Evolutionary conservation across 768 basidiomycete genomes (phyloP), one percentile per base, ranked within the genome.

Genomic region (Hydnum rufescens): DNA sequence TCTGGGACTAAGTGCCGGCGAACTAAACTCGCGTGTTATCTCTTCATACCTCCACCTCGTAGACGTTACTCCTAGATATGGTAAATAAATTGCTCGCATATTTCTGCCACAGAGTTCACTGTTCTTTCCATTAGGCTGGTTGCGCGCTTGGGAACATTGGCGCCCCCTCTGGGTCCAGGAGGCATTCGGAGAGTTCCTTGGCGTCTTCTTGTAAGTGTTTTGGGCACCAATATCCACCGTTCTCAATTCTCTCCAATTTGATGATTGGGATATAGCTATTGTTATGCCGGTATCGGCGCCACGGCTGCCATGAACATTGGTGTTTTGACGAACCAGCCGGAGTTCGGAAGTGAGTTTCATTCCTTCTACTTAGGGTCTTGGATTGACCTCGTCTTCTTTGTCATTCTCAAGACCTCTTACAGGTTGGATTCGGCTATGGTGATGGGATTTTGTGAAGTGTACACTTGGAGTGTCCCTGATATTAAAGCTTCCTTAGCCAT

Each of bases 271-370:
- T 53, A 6, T 46, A 51, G 8, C 51, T 51, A 4, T 42, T 6
- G 19, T 4, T 4, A 50, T 28, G 42, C 58, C 72, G 77, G 77
- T 50, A 63, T 77, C 26, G 77, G 79, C 29, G 68, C 78, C 1
- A 70, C 71, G 4, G 71, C 74, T 2, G 66, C 67, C 4, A 75
- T 67, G 54, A 62, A 73, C 23, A 60, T 76, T 34, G 76, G 76
- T 43, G 67, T 66, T 43, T 62, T 75, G 49, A 51, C 65, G 32
- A 64, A 69, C 22, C 56, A 66, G 54, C 57, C 53, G 2, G 70
- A 71, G 4, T 58, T 75, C 18, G 74, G 74, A 32, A 75, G 78
- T 77, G 53, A 60, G 75, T 61, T 31, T 5, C 16, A 25, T 30
- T 34, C 42, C 34, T 26, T 26, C 26, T 25, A 8, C 8, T 39